Conservation (phyloP, 768 basidiomycete species). For the Lactarius psammicola region DNA sequence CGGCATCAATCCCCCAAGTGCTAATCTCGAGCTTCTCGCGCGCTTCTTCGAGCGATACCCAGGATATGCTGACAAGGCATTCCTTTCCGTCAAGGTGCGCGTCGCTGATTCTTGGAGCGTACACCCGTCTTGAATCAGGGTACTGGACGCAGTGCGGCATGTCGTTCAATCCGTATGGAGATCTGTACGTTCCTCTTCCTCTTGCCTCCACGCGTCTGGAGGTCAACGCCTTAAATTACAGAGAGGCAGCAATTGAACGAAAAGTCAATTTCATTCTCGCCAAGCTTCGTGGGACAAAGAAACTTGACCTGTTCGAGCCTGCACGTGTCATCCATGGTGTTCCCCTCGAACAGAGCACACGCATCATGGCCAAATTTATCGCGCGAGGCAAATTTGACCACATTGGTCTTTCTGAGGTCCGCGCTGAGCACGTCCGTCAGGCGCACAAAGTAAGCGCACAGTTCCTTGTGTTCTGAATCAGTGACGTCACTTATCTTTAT, state of each 20-base stretch:
- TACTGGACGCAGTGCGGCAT: slow-evolving; percentile 16
- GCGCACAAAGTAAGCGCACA: slow-evolving; percentile 39
- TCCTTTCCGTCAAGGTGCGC: slow-evolving; percentile 50
- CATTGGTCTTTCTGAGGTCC: slow-evolving; percentile 59
- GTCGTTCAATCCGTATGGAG: slow-evolving; percentile 18
- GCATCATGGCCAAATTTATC: slow-evolving; percentile 44
- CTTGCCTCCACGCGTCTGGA: not conserved
- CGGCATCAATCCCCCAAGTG: slow-evolving; percentile 41
- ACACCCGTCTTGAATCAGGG: not conserved
- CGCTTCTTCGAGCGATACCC: slow-evolving; percentile 50
- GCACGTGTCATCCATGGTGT: slow-evolving; percentile 47
- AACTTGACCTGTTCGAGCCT: slow-evolving; percentile 58
- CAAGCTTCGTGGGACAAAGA: slow-evolving; percentile 51
- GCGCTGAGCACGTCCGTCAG: slow-evolving; percentile 44
- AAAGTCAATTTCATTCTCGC: slow-evolving; percentile 25
- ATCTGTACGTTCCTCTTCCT: slow-evolving; percentile 14
- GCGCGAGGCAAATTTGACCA: slow-evolving; percentile 58
- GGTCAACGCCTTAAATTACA: not conserved
- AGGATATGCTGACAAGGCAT: slow-evolving; percentile 44
- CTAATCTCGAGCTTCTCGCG: slow-evolving; percentile 49
- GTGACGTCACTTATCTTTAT: not conserved
- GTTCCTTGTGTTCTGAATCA: slow-evolving; percentile 39
- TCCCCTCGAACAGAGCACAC: slow-evolving; percentile 48
- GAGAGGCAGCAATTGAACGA: slow-evolving; percentile 19
- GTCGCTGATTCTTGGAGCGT: not conserved